Evolutionary conservation across 2,329 filamentous ascomycete genomes (phyloP), one percentile per base, ranked within the genome.

Genomic region (Fusarium irregulare): DNA sequence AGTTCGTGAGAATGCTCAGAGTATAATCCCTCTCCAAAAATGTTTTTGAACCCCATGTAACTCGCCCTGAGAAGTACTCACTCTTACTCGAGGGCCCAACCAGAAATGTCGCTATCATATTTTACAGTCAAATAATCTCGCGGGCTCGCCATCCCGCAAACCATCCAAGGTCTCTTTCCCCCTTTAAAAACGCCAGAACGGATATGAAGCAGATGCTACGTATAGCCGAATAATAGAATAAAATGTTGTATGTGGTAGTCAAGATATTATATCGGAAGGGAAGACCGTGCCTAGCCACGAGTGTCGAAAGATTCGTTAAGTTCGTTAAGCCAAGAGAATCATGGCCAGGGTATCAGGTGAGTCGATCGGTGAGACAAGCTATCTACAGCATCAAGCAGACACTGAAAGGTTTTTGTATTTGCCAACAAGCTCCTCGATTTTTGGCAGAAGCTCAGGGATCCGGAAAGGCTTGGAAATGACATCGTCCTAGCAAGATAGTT

Each of bases 391-490:
- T 54, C 66, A 60, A 28, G 58, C 30, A 40, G 74, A 66, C 16
- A 78, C 68, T 9, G 76, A 77, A 13, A 80, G 68, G 21, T 71
- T 78, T 48, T 76, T 77, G 70, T 83, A 83, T 56, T 81, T 83
- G 50, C 74, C 72, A 4, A 85, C 83, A 20, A 89, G 78, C 76
- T 88, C 85, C 66, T 88, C 84, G 66, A 93, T 91, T 77, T 91
- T 91, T 16, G 88, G 88, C 46, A 92, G 83, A 55, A 93, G 79
- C 58, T 93, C 89, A n/a, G 86, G 86, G 55, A 92, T 89, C n/a
- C 89, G 87, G 76, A 94, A 95, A 6, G 93, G 92, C 76, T 95
- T 95, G 2, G 91, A 90, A 37, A 95, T 91, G 45, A 94, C 88
- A 78, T 91, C 90, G 78, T 93, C 90, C 87, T 89, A 16, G 20